Evolutionary conservation across 2,329 filamentous ascomycete species (phyloP), one percentile per base, ranked within the genome.

Genomic region (Calonectria hongkongensis): DNA sequence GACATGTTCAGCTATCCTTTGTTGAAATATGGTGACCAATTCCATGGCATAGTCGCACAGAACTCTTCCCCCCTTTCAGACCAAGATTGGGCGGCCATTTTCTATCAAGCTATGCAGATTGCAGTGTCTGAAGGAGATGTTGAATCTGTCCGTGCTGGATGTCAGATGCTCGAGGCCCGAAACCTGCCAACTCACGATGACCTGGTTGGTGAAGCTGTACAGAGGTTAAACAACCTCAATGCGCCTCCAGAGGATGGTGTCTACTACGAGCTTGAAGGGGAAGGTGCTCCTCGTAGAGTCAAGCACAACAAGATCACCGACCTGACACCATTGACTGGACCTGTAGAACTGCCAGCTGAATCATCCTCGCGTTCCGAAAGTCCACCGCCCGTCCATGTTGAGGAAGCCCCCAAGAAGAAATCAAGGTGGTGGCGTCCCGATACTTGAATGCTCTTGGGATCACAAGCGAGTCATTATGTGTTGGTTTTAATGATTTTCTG

Each of bases 61-160:
- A 12, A 28, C 4, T 28, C 12, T 18, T 8, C 13, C 4, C 10
- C 13, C 3, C 13, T 39, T 16, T 18, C 28, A 8, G 18, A 4
- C 2, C 12, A 58, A 18, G 18, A n/a, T 2, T 58, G 54, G 54
- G 13, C 1, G 0, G 1, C 2, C 4, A 33, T 15, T 16, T 39
- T 39, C 41, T 8, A 3, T 18, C 12, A 16, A 9, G 54, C n/a
- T 21, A 58, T 58, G 30, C 8, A 9, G 2, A 39, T n/a, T 7
- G 54, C 54, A 7, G n/a, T 9, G 2, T 21, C 33, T 7, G 54
- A 58, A 41, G 54, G 54, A 8, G 54, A 58, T 27, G 33, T 58
- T 21, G 12, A 27, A 27, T 39, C 54, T 58, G 54, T 58, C 21
- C n/a, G 33, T n/a, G 33, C 33, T 13, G 54, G 54, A 58, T 58